phyloP scores from a whole-genome alignment of 225 moss, liverwort and hornwort genomes.

The Sphagnum tenellum region DNA sequence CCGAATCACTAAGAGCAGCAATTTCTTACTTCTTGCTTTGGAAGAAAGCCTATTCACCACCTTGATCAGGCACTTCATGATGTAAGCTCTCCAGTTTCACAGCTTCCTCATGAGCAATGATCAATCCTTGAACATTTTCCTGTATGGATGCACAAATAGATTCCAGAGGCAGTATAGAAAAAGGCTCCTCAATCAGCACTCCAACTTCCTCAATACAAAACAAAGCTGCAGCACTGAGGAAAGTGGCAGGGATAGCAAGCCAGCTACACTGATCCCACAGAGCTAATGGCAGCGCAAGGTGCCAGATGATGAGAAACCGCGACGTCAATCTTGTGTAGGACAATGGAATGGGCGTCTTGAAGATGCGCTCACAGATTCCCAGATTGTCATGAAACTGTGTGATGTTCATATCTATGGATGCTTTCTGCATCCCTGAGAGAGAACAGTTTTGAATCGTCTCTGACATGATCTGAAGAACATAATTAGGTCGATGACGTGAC shows the following conservation, averaged over 20 bases:
- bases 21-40: too few relatives aligned
- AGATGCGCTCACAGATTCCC: constrained; percentile 65
- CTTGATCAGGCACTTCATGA: too few relatives aligned
- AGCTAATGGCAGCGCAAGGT: constrained; percentile 28
- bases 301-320: constrained; percentile 41
- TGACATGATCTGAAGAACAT: constrained; percentile 63
- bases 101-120: constrained; percentile 21
- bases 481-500: constrained; percentile 45
- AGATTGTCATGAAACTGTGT: constrained; percentile 62
- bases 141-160: constrained; percentile 17
- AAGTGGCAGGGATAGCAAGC: constrained; percentile 33
- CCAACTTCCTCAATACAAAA: constrained; percentile 44
- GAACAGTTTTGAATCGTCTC: constrained; percentile 45
- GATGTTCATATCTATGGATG: constrained; percentile 47
- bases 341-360: constrained; percentile 67
- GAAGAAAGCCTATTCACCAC: too few relatives aligned
- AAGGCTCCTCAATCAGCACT: constrained; percentile 33
- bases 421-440: constrained; percentile 53
- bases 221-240: constrained; percentile 24
- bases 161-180: constrained; percentile 20
- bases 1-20: too few relatives aligned
- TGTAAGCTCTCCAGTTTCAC: too few relatives aligned
- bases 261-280: constrained; percentile 45
- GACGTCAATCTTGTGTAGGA: constrained; percentile 60
- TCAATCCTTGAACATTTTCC: constrained; percentile 10